Base-by-base conservation (phyloP, 1,284 basidiomycete genomes). In the Cutaneotrichosporon sp. region DNA sequence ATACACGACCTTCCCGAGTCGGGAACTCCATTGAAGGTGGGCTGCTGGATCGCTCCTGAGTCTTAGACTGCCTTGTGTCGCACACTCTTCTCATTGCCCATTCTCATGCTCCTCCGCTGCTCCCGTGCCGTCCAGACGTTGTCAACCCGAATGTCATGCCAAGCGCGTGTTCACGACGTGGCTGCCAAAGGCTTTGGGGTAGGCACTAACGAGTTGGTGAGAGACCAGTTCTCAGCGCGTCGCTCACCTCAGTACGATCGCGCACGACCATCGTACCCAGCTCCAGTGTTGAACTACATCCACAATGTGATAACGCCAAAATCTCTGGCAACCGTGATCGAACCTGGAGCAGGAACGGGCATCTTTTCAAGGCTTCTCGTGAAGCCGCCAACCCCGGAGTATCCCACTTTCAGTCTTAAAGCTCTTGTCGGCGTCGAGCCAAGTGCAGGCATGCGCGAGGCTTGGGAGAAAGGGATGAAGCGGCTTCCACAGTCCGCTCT, bases 291-390 rank as follows among this genome's bases (percentile, higher is more conserved):
- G 20, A 26, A 61, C 14, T 59, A 62, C 32, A 64, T 78, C 51
- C 60, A 66, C 47, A 38, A 20, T 27, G 8, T 33, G 5, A 22
- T 62, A 31, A 27, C 42, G 2, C 46, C 44, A 9, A 4, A 25
- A 17, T 12, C 14, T 5, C 29, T 33, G 7, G 17, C 27, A 10
- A 65, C 55, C 22, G 63, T 73, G 55, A 59, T 72, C 57, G 75
- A 74, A 54, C 67, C 66, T 16, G 74, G 69, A 7, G 57, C 68
- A 17, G 76, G 75, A 1, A 77, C 75, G 0, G 77, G 77, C 25
- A 73, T 78, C 55, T 78, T 78, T 59, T 67, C 72, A 0, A 66
- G 75, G 6, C 66, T 74, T 14, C 60, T 78, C 29, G 60, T 78
- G 22, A 35, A 57, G 2, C 64, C 72, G 0, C 71, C 72, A 0